Evolutionary conservation across 2,329 filamentous ascomycete genomes (phyloP).

Genomic region (Fusarium avenaceum): DNA sequence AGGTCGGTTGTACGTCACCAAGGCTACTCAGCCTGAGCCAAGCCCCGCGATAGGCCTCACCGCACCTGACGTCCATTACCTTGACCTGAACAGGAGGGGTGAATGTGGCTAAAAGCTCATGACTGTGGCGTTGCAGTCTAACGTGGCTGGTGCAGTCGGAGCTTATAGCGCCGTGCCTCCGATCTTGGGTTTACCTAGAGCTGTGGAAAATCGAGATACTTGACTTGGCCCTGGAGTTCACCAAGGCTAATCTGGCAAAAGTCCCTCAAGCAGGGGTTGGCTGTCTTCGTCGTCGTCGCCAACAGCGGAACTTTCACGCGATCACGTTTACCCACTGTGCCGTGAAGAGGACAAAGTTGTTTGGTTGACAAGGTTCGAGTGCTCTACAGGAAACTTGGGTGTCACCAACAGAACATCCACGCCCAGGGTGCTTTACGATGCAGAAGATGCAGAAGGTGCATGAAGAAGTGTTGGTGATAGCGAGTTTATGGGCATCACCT

Average conservation of each 20-base stretch:
- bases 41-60: constrained; percentile 30
- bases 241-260: constrained; percentile 31
- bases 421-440: constrained; percentile 20
- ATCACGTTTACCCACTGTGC: constrained; percentile 34
- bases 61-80: constrained; percentile 15
- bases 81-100: constrained; percentile 14
- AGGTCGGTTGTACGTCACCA: constrained; percentile 39
- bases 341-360: constrained; percentile 26
- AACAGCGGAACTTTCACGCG: constrained; percentile 24
- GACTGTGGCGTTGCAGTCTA: not conserved
- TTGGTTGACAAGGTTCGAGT: constrained; percentile 33
- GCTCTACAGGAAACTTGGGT: constrained; percentile 5
- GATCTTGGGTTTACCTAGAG: constrained; percentile 4
- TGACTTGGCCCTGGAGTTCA: constrained; percentile 12
- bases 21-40: constrained; percentile 39
- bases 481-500: constrained; percentile 30
- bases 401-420: constrained; percentile 14
- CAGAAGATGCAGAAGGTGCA: constrained; percentile 30
- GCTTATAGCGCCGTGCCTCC: constrained; percentile 11
- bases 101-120: constrained; percentile 16
- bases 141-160: constrained; percentile 10
- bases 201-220: constrained; percentile 15
- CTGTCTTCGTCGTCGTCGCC: not conserved
- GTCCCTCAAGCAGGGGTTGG: constrained; percentile 38
- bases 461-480: constrained; percentile 44